Conservation (phyloP, 2,329 filamentous ascomycete genomes). For the Botrytis pseudocinerea region DNA sequence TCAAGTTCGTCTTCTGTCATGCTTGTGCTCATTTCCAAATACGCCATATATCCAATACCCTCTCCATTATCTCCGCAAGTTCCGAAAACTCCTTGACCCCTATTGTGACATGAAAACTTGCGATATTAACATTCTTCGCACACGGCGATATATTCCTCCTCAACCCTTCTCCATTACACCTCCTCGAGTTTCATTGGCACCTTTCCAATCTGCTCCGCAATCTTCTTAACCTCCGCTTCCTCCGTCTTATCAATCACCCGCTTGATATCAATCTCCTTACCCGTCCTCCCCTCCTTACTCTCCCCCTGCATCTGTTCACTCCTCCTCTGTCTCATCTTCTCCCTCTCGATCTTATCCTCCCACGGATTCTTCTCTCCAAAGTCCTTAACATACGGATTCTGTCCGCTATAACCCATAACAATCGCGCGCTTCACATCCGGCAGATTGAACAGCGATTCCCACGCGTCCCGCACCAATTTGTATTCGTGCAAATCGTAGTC, state of each 20-base stretch:
- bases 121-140: background rate
- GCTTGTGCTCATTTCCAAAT: background rate
- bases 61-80: background rate
- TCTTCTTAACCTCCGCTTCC: conserved; percentile 20
- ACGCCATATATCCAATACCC: conserved; percentile 7
- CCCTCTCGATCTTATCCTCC: conserved; percentile 29
- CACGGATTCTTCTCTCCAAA: conserved; percentile 29
- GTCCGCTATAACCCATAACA: conserved; percentile 34
- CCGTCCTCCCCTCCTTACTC: conserved; percentile 19
- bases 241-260: conserved; percentile 10
- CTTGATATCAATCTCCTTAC: conserved; percentile 4
- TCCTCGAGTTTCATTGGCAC: conserved; percentile 11
- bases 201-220: conserved; percentile 21
- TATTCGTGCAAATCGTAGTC: conserved; percentile 36
- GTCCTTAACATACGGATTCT: conserved; percentile 35
- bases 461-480: conserved; percentile 32
- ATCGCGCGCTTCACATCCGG: conserved; percentile 33
- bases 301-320: conserved; percentile 1
- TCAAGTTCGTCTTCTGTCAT: background rate
- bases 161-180: background rate
- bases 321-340: conserved; percentile 23
- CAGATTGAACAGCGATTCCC: conserved; percentile 30
- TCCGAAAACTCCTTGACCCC: conserved; percentile 17
- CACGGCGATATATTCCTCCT: background rate
- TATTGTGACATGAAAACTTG: background rate